Evolutionary conservation across 768 basidiomycete species (phyloP).

Genomic region (Leucocoprinus leucothites): DNA sequence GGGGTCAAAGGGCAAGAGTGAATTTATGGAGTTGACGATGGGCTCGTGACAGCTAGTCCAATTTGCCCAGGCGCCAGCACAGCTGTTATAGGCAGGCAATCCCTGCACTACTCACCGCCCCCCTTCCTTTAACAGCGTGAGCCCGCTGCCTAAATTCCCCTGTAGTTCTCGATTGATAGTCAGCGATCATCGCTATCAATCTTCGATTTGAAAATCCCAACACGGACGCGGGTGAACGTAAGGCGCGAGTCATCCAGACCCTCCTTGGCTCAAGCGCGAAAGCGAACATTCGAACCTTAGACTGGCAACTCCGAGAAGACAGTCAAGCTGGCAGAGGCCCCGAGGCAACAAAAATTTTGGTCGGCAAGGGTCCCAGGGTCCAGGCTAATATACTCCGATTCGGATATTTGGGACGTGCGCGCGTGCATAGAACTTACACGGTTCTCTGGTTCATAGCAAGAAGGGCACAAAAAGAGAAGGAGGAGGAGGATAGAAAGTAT

Average conservation of each 20-base stretch:
- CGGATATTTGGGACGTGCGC: not conserved
- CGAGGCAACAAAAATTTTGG: not conserved
- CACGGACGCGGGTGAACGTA: not conserved
- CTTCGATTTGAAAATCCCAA: not conserved
- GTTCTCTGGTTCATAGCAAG: not conserved
- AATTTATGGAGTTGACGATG: slow-evolving; percentile 11
- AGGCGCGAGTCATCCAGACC: not conserved
- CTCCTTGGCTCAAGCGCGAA: not conserved
- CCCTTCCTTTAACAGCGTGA: slow-evolving; percentile 9
- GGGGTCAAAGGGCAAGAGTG: not conserved
- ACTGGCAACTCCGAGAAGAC: slow-evolving; percentile 6
- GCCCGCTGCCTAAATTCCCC: not conserved
- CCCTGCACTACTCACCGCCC: slow-evolving; percentile 1
- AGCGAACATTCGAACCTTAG: not conserved
- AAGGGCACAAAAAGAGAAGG: not conserved
- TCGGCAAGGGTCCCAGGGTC: slow-evolving; percentile 10
- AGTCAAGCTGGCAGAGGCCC: not conserved
- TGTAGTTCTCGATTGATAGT: not conserved
- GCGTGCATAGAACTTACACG: not conserved
- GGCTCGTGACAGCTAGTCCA: slow-evolving; percentile 5
- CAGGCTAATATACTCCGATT: slow-evolving; percentile 6
- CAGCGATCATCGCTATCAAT: slow-evolving; percentile 8
- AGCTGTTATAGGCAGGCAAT: slow-evolving; percentile 10
- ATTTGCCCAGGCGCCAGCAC: not conserved
- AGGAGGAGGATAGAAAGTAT: not conserved